Evolutionary conservation across 495 filamentous ascomycete genomes (phyloP), one percentile per base, ranked within the genome.

Genomic region (Trichoderma parareesei): DNA sequence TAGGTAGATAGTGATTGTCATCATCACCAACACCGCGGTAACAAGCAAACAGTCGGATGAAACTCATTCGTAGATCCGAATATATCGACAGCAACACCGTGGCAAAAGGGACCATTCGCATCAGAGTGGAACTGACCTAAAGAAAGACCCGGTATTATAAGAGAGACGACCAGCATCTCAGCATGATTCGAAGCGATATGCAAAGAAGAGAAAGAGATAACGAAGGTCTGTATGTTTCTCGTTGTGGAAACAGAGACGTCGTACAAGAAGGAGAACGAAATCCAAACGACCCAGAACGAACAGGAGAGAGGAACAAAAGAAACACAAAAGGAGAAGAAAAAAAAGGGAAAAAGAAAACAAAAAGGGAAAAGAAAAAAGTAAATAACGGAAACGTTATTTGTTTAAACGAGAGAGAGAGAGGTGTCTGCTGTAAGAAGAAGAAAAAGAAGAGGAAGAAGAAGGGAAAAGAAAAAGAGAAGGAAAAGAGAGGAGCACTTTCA

Each of bases 121-220:
- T 71, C 11, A 69, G 65, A 57, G 13, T 67, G 62, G 49, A 65
- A 38, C 53, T 57, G 20, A 57, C 53, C 53, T 57, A 57, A 57
- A 57, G 53, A 57, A 57, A 57, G 27, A 57, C 10, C 33, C 53
- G 27, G 11, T 37, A 57, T 57, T 57, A 57, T 37, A 37, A 33
- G 14, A 57, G 53, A 57, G 53, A 57, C 53, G 53, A 57, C 53
- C 53, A 57, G 53, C 53, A 57, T 57, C 53, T 57, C 53, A 57
- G 37, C 53, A 57, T 57, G 53, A 16, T 27, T 57, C 53, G 27
- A 57, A 14, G 37, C 53, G 53, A 14, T 35, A 57, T 18, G 27
- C 14, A 57, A 9, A 57, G 10, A 57, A 57, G 27, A 57, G 16
- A 18, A 18, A 55, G n/a, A 57, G 9, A 57, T 33, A 57, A 37